Conservation (phyloP, 2,329 filamentous ascomycete species). For the Hypoxylon sp. region DNA sequence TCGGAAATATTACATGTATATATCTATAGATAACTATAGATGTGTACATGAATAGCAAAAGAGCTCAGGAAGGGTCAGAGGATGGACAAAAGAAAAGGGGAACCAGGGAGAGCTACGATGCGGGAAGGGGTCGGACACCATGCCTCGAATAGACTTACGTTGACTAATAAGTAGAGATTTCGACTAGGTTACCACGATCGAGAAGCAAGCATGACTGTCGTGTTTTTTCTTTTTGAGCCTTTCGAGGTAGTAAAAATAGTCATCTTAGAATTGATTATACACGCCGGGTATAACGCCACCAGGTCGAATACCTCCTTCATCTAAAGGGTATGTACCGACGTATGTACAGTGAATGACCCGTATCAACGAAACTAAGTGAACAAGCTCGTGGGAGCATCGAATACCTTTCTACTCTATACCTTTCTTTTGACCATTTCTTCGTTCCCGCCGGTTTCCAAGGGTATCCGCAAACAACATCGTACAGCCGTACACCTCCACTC, state of each 20-base stretch:
- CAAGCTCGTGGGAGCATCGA: slow-evolving; percentile 49
- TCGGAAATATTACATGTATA: neutral
- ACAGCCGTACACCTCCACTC: slow-evolving; percentile 51
- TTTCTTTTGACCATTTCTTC: slow-evolving; percentile 42
- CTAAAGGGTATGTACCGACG: slow-evolving; percentile 11
- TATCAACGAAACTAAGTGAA: slow-evolving; percentile 35
- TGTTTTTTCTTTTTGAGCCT: neutral
- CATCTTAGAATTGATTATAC: slow-evolving; percentile 9
- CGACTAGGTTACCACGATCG: neutral
- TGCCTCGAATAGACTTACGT: too few relatives aligned
- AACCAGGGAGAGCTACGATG: neutral
- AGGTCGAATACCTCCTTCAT: neutral
- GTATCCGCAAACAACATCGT: slow-evolving; percentile 53
- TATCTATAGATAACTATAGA: slow-evolving; percentile 4
- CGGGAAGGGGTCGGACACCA: too few relatives aligned
- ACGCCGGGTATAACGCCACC: slow-evolving; percentile 15
- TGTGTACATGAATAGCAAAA: neutral
- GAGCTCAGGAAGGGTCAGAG: neutral
- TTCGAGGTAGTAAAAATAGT: slow-evolving; percentile 8
- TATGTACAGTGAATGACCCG: slow-evolving; percentile 31
- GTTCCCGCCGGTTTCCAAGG: slow-evolving; percentile 47
- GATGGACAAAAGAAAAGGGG: slow-evolving; percentile 1
- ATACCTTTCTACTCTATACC: slow-evolving; percentile 50
- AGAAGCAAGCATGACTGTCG: neutral
- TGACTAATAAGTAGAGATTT: neutral